These are phyloP conservation scores for Moniliella sp. DNA, from an alignment of 1,284 basidiomycete species.

Conservation along the genomic window DNA sequence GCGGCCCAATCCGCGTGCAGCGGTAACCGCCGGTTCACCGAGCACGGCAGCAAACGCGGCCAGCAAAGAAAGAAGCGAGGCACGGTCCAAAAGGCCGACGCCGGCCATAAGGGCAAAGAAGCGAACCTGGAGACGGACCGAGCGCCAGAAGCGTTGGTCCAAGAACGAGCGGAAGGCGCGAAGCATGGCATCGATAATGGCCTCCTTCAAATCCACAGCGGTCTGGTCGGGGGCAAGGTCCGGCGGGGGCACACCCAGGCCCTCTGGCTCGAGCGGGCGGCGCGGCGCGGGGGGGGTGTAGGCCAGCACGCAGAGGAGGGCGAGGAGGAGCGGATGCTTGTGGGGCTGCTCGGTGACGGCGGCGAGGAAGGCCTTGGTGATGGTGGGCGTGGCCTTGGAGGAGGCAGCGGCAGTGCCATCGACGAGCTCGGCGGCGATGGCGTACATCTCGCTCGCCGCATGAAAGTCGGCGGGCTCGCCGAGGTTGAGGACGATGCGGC, in stretches of 20 bases:
- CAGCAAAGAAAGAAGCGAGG: constrained; percentile 55
- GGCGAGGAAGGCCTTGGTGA: no score
- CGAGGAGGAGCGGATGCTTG: constrained; percentile 11
- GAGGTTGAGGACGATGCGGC: no score
- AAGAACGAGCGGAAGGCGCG: constrained; percentile 21
- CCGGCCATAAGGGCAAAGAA: constrained; percentile 37
- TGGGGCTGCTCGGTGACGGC: constrained; percentile 9
- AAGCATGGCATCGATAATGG: constrained; percentile 21
- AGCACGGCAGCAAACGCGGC: constrained; percentile 61
- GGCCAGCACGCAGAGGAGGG: constrained; percentile 21
- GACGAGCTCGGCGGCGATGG: no score
- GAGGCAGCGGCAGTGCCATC: no score
- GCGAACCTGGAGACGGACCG: constrained; percentile 19
- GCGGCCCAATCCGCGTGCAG: constrained; percentile 63
- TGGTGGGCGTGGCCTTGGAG: no score
- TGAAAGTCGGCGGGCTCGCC: no score
- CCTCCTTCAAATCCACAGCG: constrained; percentile 1
- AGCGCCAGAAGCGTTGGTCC: constrained; percentile 26
- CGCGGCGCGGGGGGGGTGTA: constrained; percentile 6
- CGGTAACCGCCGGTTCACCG: constrained; percentile 70
- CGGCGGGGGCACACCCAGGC: neutral
- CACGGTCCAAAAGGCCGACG: constrained; percentile 46
- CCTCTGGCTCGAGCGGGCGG: neutral
- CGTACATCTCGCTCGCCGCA: no score
- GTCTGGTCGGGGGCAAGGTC: neutral